Conservation (phyloP, 257 asterid genomes). For the Ajuga chamaepitys region DNA sequence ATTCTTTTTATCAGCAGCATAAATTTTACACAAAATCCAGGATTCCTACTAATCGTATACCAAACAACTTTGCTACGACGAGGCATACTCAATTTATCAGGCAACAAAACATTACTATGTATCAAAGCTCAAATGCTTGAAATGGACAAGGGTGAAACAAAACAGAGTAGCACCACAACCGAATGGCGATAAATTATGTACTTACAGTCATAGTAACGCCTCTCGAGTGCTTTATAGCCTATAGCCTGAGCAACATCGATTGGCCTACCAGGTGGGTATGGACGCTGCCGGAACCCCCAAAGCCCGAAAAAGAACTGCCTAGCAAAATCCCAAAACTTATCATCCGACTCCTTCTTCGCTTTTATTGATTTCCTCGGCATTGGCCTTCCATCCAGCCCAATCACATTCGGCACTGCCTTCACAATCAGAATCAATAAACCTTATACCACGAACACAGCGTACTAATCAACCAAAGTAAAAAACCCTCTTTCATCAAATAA, state of each 20-base stretch:
- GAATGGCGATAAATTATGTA: neutral
- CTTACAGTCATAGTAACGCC: slow-evolving; percentile 88
- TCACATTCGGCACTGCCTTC: slow-evolving; percentile 86
- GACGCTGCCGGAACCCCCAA: slow-evolving; percentile 95
- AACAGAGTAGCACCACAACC: neutral
- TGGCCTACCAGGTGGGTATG: slow-evolving; percentile 91
- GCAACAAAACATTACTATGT: neutral
- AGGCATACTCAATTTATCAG: neutral
- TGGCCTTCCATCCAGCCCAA: slow-evolving; percentile 95
- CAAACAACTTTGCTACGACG: neutral
- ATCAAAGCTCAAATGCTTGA: neutral
- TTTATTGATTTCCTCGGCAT: slow-evolving; percentile 93
- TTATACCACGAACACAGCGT: neutral
- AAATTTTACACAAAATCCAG: neutral
- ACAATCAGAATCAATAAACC: slow-evolving; percentile 22
- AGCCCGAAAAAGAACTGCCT: slow-evolving; percentile 96
- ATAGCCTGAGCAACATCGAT: slow-evolving; percentile 94
- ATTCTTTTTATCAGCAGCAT: too few species aligned
- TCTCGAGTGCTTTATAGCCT: slow-evolving; percentile 81
- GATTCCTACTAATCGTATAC: neutral
- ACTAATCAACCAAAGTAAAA: neutral
- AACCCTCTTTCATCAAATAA: neutral
- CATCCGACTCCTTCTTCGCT: slow-evolving; percentile 50
- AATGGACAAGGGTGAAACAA: too few species aligned
- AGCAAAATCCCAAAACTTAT: slow-evolving; percentile 96